A percentile compares a stretch with the other conserved stretches of the same genome.
phyloP scores from a whole-genome alignment of 2,329 filamentous ascomycete species.

The Colletotrichum sp. region DNA sequence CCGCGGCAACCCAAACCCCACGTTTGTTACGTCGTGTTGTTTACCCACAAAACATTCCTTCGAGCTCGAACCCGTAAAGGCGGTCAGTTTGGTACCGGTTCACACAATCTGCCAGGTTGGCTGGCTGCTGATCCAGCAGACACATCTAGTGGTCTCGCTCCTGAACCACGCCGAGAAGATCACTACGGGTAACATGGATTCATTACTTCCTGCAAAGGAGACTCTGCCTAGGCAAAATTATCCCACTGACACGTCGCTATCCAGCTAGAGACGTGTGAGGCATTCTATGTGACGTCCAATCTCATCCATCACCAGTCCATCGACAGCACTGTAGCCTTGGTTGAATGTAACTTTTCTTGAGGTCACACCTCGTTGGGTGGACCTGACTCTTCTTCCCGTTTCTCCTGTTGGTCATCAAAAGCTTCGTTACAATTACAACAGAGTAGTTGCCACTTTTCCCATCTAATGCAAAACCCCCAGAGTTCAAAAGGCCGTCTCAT shows the following conservation, averaged over 20 bases:
- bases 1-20: neutral
- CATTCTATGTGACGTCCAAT: neutral
- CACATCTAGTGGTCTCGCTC: neutral
- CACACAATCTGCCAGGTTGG: neutral
- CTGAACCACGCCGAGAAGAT: neutral
- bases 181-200: neutral
- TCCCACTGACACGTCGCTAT: neutral
- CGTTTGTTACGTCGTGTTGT: neutral
- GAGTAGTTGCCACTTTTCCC: conserved; percentile 22
- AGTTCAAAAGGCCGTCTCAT: neutral
- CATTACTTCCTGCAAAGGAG: neutral
- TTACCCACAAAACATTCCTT: neutral
- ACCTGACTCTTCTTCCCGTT: neutral
- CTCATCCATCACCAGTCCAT: neutral
- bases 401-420: conserved; percentile 11
- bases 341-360: neutral
- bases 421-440: conserved; percentile 24
- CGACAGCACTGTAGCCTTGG: neutral
- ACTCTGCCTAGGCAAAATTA: neutral
- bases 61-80: neutral
- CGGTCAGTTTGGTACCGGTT: neutral
- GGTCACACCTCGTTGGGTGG: neutral
- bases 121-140: neutral
- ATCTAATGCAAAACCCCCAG: conserved; percentile 13
- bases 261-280: neutral